phyloP scores from a whole-genome alignment of 441 rosid genomes.

The Hura crepitans region DNA sequence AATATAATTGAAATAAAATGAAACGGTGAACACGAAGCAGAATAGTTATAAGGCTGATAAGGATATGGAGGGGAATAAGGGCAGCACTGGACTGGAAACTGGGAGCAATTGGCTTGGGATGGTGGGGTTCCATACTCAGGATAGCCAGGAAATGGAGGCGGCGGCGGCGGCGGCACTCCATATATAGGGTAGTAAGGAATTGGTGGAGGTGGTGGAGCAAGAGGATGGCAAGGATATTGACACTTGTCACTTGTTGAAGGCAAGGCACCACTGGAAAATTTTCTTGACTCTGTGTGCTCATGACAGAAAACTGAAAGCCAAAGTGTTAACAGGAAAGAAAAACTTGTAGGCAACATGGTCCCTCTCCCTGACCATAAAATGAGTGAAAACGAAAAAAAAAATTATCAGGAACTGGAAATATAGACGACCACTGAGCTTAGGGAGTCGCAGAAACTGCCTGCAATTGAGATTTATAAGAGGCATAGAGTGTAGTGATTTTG shows the following conservation, averaged over 20 bases:
- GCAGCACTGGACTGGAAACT: conserved; percentile 40
- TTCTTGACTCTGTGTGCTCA: conserved; percentile 22
- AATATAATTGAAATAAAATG: conserved; percentile 19
- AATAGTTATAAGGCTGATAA: conserved; percentile 26
- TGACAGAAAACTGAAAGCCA: conserved; percentile 20
- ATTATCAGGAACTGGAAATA: conserved; percentile 6
- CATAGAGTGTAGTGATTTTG: not conserved
- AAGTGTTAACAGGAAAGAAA: conserved; percentile 20
- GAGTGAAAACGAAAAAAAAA: not conserved
- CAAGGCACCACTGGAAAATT: conserved; percentile 20
- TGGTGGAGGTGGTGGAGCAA: conserved; percentile 36
- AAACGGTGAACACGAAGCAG: conserved; percentile 14
- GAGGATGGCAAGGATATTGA: conserved; percentile 36
- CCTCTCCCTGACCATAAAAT: not conserved
- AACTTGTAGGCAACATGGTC: conserved; percentile 25
- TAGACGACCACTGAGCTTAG: conserved; percentile 12
- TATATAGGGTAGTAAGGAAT: conserved; percentile 26
- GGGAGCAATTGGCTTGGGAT: conserved; percentile 35
- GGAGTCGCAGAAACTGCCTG: conserved; percentile 4
- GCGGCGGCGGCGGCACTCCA: conserved; percentile 36
- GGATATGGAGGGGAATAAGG: conserved; percentile 42
- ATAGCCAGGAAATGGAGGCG: conserved; percentile 31
- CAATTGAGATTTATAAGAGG: not conserved
- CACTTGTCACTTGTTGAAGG: conserved; percentile 27
- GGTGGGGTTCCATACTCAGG: conserved; percentile 33